A percentile compares a stretch with the other conserved stretches of the same genome.
Conservation (phyloP, 768 basidiomycete species). For the Podaxis sp. region DNA sequence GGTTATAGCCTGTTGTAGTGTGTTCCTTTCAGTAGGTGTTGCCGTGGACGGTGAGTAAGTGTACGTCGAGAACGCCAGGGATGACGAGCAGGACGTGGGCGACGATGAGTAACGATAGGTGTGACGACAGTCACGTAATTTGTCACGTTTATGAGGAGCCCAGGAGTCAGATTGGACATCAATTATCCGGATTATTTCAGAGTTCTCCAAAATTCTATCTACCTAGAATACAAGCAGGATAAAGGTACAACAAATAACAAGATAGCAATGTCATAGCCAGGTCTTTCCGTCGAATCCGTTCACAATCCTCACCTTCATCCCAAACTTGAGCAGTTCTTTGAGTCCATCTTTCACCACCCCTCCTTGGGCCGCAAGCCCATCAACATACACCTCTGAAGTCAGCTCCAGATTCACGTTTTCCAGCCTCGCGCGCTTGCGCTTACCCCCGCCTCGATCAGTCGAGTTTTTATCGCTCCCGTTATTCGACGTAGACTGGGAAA, state of each 20-base stretch:
- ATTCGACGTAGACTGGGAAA: neutral
- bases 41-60: neutral
- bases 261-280: slow-evolving; percentile 1
- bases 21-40: neutral
- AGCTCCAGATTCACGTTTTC: slow-evolving; percentile 8
- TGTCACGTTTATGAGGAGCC: neutral
- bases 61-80: neutral
- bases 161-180: no score
- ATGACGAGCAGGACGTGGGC: neutral
- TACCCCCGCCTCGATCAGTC: neutral
- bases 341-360: slow-evolving; percentile 3
- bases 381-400: slow-evolving; percentile 8
- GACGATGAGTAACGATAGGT: neutral
- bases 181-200: no score
- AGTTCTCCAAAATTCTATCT: no score
- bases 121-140: neutral
- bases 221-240: neutral
- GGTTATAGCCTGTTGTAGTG: no score
- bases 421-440: neutral
- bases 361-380: neutral
- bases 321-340: neutral
- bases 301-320: slow-evolving; percentile 6
- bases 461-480: neutral
- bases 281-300: slow-evolving; percentile 3
- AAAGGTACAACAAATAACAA: neutral